Evolutionary conservation across 2,329 filamentous ascomycete species (phyloP), one percentile per base, ranked within the genome.

Genomic region (Geosmithia putterillii): DNA sequence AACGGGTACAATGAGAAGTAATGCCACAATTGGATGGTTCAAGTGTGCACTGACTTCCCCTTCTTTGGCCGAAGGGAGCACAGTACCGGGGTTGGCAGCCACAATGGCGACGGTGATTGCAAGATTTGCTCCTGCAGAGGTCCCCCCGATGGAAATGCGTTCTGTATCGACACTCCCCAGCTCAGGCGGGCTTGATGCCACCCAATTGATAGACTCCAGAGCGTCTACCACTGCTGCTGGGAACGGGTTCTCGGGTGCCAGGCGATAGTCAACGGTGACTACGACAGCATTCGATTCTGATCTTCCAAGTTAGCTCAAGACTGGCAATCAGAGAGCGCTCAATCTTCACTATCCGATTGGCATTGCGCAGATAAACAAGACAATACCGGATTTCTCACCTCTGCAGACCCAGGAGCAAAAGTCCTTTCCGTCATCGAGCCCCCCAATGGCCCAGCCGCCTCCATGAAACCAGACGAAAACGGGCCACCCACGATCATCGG

Each of bases 391-490:
- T 15, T 44, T 45, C 2, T 53, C 56, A 50, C 56, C 50, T 50
- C 55, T 44, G 41, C 59, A 64, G 8, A 57, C 45, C 41, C 54
- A 52, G 4, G 54, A 58, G 38, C 57, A 56, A 34, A 63, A 56
- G 28, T 57, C 60, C 9, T 55, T 57, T 8, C 61, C 59, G 42
- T 52, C 62, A 7, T 52, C 52, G 6, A 63, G 41, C 3, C 55
- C 56, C 1, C 63, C 63, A 42, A 61, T 52, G 4, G 57, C 62
- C 61, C 61, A 65, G 3, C 62, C 62, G 5, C 63, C 63, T 19
- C 63, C 63, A 38, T 65, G 63, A 20, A 57, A 59, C 63, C 62
- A 65, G 8, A 65, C 43, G n/a, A 64, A 52, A 5, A 54, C 51
- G 2, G 62, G 61, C 61, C 60, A 64, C 2, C 57, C 60, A 6